Evolutionary conservation across 495 filamentous ascomycete genomes (phyloP), one percentile per base, ranked within the genome.

Genomic region (Viridothelium virens): DNA sequence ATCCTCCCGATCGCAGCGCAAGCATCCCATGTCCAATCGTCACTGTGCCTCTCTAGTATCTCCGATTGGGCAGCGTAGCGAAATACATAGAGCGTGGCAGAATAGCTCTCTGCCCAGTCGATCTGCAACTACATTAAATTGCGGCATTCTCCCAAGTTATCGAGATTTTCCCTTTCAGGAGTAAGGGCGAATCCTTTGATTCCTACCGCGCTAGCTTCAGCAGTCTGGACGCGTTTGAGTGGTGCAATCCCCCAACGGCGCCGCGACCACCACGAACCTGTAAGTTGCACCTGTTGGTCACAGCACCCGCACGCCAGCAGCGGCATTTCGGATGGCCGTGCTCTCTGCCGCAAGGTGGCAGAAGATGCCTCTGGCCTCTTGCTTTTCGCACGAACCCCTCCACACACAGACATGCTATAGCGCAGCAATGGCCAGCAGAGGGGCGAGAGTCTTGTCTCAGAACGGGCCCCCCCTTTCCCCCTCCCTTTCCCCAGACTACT

Each of bases 201-300:
- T 59, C 53, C 53, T 59, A 2, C 53, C 5, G 2, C 31, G 53
- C 53, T 36, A 36, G 53, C 5, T 11, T n/a, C 16, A 5, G 48
- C 11, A 25, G 11, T 53, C n/a, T 59, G 7, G 31, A 5, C 53
- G 25, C 25, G 31, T 33, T 9, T 59, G 31, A 59, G 53, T 14
- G 53, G 53, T 14, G 3, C 25, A 3, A 59, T 34, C 31, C 53
- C 18, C 53, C 12, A 59, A 59, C 31, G 31, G 53, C 10, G 14
- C 53, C 11, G 12, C 7, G 53, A 59, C 14, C 36, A 31, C 53
- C 33, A 36, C 36, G 3, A 7, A n/a, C 53, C 53, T 31, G 53
- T 59, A 36, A 36, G 53, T 31, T n/a, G 25, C 53, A 59, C 31
- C 31, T 59, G 53, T 59, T 59, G 53, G 53, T 36, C 53, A 59